Percentiles rank a stretch among this genome's conserved stretches.
These are phyloP conservation scores for Ophiostoma piceae DNA, from an alignment of 2,329 filamentous ascomycete genomes.

Conservation along the genomic window DNA sequence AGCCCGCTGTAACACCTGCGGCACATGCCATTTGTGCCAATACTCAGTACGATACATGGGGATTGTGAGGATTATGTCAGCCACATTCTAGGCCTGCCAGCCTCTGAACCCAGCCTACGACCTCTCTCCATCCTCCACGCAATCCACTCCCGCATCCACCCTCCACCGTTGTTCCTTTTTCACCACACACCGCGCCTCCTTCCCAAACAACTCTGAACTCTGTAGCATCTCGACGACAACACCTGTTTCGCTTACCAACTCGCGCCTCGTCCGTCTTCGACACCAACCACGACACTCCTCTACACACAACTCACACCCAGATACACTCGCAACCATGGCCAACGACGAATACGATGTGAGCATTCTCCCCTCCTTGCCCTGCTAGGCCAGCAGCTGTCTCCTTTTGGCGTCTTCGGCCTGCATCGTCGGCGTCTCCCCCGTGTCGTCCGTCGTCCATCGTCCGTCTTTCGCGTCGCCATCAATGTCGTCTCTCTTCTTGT, in stretches of 20 bases:
- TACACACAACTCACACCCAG: not conserved
- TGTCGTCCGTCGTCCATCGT: not conserved
- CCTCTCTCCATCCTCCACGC: slow-evolving; percentile 17
- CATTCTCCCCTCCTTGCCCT: slow-evolving; percentile 24
- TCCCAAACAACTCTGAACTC: slow-evolving; percentile 3
- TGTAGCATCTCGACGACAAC: slow-evolving; percentile 17
- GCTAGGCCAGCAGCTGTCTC: not conserved
- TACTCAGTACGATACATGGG: too few species aligned
- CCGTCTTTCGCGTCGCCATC: not conserved
- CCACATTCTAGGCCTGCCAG: not conserved
- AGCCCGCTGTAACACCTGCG: not conserved
- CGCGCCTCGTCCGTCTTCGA: slow-evolving; percentile 10
- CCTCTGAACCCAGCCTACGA: not conserved
- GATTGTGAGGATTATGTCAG: too few species aligned
- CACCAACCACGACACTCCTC: not conserved
- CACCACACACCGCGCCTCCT: slow-evolving; percentile 18
- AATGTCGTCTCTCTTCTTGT: not conserved
- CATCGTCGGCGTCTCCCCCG: not conserved
- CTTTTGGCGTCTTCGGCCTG: not conserved
- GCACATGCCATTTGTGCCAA: not conserved
- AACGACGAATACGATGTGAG: slow-evolving; percentile 99
- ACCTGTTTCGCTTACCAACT: not conserved
- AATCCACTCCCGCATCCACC: slow-evolving; percentile 17
- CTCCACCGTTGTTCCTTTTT: slow-evolving; percentile 15
- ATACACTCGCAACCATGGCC: slow-evolving; percentile 58